Conservation (phyloP, 352 stramenopile genomes). For the Globisporangium radiosum region DNA sequence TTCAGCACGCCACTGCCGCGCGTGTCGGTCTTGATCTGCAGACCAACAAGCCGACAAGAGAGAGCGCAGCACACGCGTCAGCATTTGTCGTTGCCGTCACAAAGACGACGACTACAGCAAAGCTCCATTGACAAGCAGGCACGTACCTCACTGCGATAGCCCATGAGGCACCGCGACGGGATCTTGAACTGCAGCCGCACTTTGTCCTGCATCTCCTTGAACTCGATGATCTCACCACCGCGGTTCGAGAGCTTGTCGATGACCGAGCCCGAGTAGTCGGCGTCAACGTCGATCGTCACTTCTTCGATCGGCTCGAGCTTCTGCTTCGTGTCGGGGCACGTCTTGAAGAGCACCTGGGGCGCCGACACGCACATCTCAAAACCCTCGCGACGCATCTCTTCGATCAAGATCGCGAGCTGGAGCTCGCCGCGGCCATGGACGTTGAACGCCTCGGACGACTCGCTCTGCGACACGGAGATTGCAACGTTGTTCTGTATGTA, state of each 20-base stretch:
- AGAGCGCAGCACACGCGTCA: too few species aligned
- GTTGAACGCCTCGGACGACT: constrained; percentile 90
- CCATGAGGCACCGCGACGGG: constrained; percentile 93
- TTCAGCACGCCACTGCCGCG: constrained; percentile 95
- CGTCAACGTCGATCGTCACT: constrained; percentile 95
- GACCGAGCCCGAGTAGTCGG: constrained; percentile 94
- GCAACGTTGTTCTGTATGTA: constrained; percentile 95
- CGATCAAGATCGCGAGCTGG: constrained; percentile 97
- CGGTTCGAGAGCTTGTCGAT: constrained; percentile 95
- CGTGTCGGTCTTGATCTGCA: constrained; percentile 92
- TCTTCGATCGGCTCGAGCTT: constrained; percentile 88
- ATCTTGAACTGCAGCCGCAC: constrained; percentile 95
- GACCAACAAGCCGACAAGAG: background rate
- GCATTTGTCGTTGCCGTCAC: too few species aligned
- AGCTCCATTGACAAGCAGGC: background rate
- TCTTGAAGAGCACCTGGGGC: constrained; percentile 93
- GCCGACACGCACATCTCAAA: constrained; percentile 98
- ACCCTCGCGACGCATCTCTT: constrained; percentile 97
- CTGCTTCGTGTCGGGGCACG: constrained; percentile 78
- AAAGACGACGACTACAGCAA: too few species aligned
- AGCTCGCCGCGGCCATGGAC: constrained; percentile 96
- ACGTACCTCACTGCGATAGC: constrained; percentile 87
- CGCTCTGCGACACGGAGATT: constrained; percentile 86
- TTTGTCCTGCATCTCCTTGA: constrained; percentile 90
- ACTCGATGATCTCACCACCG: constrained; percentile 91